A percentile compares a stretch with the other conserved stretches of the same genome.
Evolutionary conservation across 139 green algal genomes (phyloP).

Genomic region (Chlamydomonas urium): DNA sequence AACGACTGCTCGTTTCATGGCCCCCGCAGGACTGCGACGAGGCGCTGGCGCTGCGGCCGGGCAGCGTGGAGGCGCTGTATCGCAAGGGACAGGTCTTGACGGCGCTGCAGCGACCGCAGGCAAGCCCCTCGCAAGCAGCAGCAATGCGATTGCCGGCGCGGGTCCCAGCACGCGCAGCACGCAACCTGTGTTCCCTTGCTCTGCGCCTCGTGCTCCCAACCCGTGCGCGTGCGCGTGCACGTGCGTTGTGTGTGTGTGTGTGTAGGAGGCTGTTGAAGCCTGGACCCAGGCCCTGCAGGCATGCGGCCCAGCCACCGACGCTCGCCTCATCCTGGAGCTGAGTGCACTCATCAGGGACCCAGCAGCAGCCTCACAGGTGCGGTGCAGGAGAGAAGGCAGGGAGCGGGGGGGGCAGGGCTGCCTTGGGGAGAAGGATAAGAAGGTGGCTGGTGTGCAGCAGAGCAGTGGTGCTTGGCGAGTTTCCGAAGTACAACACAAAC

Average conservation of each 20-base stretch:
- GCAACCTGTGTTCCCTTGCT: not conserved
- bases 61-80: slow-evolving; percentile 39
- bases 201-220: too few relatives aligned
- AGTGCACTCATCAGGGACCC: too few relatives aligned
- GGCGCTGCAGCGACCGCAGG: slow-evolving; percentile 52
- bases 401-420: too few relatives aligned
- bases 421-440: too few relatives aligned
- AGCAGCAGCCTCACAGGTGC: too few relatives aligned
- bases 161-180: not conserved
- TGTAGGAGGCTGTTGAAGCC: not conserved
- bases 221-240: too few relatives aligned
- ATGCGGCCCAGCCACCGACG: not conserved
- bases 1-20: not conserved
- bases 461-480: too few relatives aligned
- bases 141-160: not conserved
- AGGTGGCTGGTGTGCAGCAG: too few relatives aligned
- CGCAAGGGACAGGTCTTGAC: slow-evolving; percentile 58
- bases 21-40: slow-evolving; percentile 64
- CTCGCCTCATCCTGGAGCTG: not conserved
- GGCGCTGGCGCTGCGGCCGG: slow-evolving; percentile 27
- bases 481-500: too few relatives aligned
- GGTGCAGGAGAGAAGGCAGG: too few relatives aligned
- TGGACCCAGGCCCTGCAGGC: not conserved
- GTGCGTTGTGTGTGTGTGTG: too few relatives aligned
- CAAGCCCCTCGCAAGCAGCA: not conserved